Conservation (phyloP, 495 filamentous ascomycete genomes). For the Geoglossum glabrum region DNA sequence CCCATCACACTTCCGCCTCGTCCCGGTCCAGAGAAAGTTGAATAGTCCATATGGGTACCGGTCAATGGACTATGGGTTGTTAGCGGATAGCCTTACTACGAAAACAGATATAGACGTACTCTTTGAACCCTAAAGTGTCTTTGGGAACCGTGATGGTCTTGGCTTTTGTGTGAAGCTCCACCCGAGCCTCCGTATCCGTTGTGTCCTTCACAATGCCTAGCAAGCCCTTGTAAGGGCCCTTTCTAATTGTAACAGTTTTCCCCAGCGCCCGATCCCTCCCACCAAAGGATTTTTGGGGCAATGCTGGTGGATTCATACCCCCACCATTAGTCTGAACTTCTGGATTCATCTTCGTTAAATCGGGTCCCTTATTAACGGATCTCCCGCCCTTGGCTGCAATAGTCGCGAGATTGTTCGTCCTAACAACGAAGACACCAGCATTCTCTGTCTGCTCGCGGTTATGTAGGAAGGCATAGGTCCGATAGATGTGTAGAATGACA, state of each 20-base stretch:
- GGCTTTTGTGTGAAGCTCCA: slow-evolving; percentile 82
- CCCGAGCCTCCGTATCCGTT: slow-evolving; percentile 59
- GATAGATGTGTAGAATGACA: slow-evolving; percentile 78
- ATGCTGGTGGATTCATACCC: slow-evolving; percentile 49
- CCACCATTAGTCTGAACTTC: slow-evolving; percentile 46
- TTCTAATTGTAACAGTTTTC: slow-evolving; percentile 71
- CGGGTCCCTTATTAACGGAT: slow-evolving; percentile 37
- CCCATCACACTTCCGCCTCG: slow-evolving; percentile 17
- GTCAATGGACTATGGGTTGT: slow-evolving; percentile 4
- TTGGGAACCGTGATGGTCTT: slow-evolving; percentile 70
- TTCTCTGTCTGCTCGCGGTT: slow-evolving; percentile 73
- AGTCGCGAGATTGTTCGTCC: slow-evolving; percentile 65
- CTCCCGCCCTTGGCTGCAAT: slow-evolving; percentile 82
- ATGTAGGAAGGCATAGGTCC: slow-evolving; percentile 72
- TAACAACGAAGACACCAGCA: slow-evolving; percentile 73
- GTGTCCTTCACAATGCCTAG: slow-evolving; percentile 91
- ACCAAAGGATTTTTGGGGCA: slow-evolving; percentile 27
- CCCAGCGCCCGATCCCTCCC: slow-evolving; percentile 75
- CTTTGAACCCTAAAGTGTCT: slow-evolving; percentile 57
- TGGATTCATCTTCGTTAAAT: slow-evolving; percentile 85
- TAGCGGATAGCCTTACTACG: neutral
- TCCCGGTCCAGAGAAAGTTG: slow-evolving; percentile 20
- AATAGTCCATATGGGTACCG: slow-evolving; percentile 10
- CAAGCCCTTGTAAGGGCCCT: slow-evolving; percentile 75
- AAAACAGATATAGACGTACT: slow-evolving; percentile 27